Percentiles rank a stretch among this genome's conserved stretches.
These are phyloP conservation scores for Bassia scoparia DNA, from an alignment of 148 eudicot species.

Conservation along the genomic window DNA sequence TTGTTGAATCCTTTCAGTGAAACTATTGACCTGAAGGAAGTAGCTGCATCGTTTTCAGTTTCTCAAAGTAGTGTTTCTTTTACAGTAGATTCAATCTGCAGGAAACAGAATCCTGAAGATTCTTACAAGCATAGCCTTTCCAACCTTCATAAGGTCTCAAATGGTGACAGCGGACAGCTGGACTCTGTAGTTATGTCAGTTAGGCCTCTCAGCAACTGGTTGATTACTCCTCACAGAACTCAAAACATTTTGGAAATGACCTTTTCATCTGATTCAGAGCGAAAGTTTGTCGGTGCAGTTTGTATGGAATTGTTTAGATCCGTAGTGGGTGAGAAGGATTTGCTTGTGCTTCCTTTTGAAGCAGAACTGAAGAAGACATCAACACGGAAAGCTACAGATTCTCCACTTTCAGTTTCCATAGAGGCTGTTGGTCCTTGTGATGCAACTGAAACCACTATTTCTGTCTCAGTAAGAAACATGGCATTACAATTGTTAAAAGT, in stretches of 20 bases:
- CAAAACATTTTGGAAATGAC: constrained; percentile 51
- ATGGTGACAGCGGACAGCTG: constrained; percentile 31
- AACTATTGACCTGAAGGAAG: constrained; percentile 62
- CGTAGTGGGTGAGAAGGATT: constrained; percentile 37
- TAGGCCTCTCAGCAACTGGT: constrained; percentile 62
- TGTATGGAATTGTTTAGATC: constrained; percentile 49
- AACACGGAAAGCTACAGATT: constrained; percentile 19
- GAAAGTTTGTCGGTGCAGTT: constrained; percentile 47
- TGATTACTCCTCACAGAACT: constrained; percentile 45
- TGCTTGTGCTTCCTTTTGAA: constrained; percentile 60
- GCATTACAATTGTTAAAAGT: constrained; percentile 48
- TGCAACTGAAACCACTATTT: constrained; percentile 40
- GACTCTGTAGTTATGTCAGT: constrained; percentile 40
- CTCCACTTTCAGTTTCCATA: constrained; percentile 42
- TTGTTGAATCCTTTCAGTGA: constrained; percentile 64
- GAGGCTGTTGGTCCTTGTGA: constrained; percentile 39
- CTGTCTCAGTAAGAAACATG: constrained; percentile 50
- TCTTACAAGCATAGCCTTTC: constrained; percentile 20
- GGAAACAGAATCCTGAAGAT: constrained; percentile 28
- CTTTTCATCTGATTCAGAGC: constrained; percentile 34
- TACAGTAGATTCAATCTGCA: constrained; percentile 43
- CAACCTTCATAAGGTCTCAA: constrained; percentile 32
- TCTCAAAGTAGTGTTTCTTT: constrained; percentile 38
- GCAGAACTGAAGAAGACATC: constrained; percentile 32
- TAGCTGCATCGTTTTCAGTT: constrained; percentile 48